Evolutionary conservation across 2,329 filamentous ascomycete genomes (phyloP).

Genomic region (Penicillium corylophilum): DNA sequence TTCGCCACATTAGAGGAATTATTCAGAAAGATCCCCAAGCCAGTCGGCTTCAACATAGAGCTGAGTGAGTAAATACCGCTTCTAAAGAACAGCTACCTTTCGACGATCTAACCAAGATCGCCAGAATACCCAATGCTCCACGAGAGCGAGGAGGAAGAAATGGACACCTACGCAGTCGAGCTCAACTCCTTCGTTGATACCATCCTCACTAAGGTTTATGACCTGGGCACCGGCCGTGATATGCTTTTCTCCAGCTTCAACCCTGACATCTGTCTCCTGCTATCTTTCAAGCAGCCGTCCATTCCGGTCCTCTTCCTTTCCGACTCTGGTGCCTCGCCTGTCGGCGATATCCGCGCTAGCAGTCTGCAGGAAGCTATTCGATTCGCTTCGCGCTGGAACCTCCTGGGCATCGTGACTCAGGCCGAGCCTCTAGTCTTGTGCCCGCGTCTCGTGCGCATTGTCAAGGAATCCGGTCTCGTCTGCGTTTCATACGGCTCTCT

Average conservation of each 20-base stretch:
- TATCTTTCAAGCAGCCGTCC: conserved; percentile 95
- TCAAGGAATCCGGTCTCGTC: conserved; percentile 90
- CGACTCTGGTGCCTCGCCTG: conserved; percentile 76
- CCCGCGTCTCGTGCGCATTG: conserved; percentile 82
- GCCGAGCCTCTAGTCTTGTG: conserved; percentile 86
- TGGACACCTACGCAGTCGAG: conserved; percentile 95
- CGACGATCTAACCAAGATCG: conserved; percentile 28
- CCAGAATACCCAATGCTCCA: conserved; percentile 92
- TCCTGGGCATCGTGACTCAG: conserved; percentile 87
- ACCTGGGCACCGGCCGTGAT: conserved; percentile 76
- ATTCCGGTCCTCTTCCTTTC: conserved; percentile 94
- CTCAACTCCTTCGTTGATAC: conserved; percentile 96
- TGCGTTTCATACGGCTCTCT: conserved; percentile 90
- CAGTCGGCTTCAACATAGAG: conserved; percentile 96
- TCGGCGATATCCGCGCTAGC: conserved; percentile 85
- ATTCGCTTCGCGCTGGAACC: conserved; percentile 91
- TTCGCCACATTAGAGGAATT: conserved; percentile 95
- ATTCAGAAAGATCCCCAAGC: conserved; percentile 77
- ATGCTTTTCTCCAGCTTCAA: conserved; percentile 98
- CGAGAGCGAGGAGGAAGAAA: conserved; percentile 91
- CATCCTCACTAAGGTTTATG: conserved; percentile 85
- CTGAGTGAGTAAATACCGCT: conserved; percentile 59
- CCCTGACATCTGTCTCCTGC: conserved; percentile 88
- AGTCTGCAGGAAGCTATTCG: conserved; percentile 93
- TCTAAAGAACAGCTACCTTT: conserved; percentile 25